phyloP scores from a whole-genome alignment of 805 yeast genomes.

The Myxozyma melibiosi region DNA sequence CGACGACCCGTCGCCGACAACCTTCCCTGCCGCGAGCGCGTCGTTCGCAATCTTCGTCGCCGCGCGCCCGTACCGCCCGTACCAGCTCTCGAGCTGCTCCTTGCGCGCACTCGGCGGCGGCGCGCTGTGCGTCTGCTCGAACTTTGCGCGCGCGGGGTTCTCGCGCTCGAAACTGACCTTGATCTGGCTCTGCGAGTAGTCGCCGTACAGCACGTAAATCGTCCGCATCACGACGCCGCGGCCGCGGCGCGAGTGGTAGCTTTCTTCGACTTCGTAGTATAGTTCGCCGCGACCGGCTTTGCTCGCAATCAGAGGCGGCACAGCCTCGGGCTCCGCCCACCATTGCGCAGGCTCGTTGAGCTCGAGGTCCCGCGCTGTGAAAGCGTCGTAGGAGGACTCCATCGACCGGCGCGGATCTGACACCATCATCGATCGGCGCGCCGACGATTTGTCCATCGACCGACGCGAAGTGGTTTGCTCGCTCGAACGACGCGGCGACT shows the following conservation, averaged over 20 bases:
- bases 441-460: conserved; percentile 7
- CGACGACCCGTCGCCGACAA: conserved; percentile 39
- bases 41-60: conserved; percentile 45
- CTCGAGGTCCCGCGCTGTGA: conserved; percentile 41
- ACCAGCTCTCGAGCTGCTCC: conserved; percentile 53
- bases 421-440: conserved; percentile 16
- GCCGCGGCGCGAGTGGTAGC: conserved; percentile 58
- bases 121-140: conserved; percentile 45
- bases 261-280: conserved; percentile 66
- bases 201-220: conserved; percentile 71
- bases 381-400: conserved; percentile 27
- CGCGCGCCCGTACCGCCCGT: conserved; percentile 55
- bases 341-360: conserved; percentile 51
- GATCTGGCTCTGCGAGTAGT: conserved; percentile 66
- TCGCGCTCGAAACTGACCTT: conserved; percentile 58
- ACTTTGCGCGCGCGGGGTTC: conserved; percentile 55
- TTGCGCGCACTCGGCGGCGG: conserved; percentile 51
- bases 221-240: conserved; percentile 57
- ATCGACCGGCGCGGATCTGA: conserved; percentile 33
- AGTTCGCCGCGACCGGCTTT: conserved; percentile 50
- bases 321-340: conserved; percentile 62
- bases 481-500: conserved; percentile 1
- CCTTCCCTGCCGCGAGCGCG: conserved; percentile 41
- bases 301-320: conserved; percentile 56
- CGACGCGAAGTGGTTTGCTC: conserved; percentile 13